A percentile compares a stretch with the other conserved stretches of the same genome.
phyloP scores from a whole-genome alignment of 1,284 basidiomycete genomes.

The Rhodotorula sp. region DNA sequence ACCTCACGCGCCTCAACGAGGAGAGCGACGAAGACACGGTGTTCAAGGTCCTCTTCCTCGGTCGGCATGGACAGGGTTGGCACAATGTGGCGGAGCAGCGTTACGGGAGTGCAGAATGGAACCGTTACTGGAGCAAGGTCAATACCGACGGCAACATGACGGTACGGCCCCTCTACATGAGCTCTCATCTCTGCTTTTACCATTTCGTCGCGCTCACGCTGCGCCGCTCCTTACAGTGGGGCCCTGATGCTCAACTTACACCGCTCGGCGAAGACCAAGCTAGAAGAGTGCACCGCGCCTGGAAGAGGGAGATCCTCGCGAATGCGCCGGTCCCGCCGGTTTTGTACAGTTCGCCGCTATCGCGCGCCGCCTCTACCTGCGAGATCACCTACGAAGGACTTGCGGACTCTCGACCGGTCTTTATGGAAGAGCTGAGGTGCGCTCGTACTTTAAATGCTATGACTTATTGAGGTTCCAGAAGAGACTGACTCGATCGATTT shows the following conservation, averaged over 20 bases:
- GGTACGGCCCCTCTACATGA: constrained; percentile 28
- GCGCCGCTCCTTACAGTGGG: constrained; percentile 17
- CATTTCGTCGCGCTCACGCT: neutral
- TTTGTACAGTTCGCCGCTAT: constrained; percentile 70
- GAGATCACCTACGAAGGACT: constrained; percentile 61
- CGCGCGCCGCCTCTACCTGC: constrained; percentile 67
- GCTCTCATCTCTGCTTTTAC: neutral
- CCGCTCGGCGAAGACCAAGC: constrained; percentile 66
- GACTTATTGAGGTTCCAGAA: neutral
- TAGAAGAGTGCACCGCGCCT: constrained; percentile 56
- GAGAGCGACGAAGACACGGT: constrained; percentile 50
- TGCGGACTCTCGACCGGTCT: constrained; percentile 49
- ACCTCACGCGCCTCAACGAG: constrained; percentile 56
- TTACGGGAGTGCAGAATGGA: constrained; percentile 58
- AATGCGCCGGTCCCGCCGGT: constrained; percentile 62
- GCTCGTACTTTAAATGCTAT: neutral
- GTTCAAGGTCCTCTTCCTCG: constrained; percentile 65
- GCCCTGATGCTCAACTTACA: constrained; percentile 74
- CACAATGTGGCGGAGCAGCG: constrained; percentile 70
- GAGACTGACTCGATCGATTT: neutral
- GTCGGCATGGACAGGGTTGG: constrained; percentile 66
- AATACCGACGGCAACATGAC: constrained; percentile 67
- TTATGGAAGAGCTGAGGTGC: constrained; percentile 53
- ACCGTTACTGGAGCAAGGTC: constrained; percentile 63
- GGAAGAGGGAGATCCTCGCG: constrained; percentile 58